Evolutionary conservation across 768 basidiomycete species (phyloP).

Genomic region (Tulasnella sp.): DNA sequence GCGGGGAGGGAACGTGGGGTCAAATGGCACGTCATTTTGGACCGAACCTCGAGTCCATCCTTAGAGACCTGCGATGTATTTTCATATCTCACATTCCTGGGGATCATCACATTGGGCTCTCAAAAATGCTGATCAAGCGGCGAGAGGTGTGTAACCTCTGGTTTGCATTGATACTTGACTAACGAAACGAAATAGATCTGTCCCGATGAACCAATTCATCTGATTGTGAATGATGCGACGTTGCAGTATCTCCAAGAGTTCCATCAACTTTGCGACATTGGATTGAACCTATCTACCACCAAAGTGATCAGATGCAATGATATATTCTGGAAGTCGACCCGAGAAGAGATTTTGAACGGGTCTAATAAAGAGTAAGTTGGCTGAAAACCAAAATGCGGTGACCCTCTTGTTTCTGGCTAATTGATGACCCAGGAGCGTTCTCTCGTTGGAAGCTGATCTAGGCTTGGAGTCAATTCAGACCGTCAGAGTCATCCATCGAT

Average conservation of each 20-base stretch:
- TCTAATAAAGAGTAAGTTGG: background rate
- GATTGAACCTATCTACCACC: slow-evolving; percentile 28
- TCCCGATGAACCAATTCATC: slow-evolving; percentile 50
- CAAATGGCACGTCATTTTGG: slow-evolving; percentile 75
- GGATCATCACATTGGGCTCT: slow-evolving; percentile 81
- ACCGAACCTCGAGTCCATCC: slow-evolving; percentile 25
- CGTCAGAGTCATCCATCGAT: slow-evolving; percentile 62
- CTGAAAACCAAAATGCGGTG: background rate
- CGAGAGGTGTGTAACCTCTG: slow-evolving; percentile 37
- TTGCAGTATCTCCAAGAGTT: slow-evolving; percentile 62
- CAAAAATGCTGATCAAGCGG: slow-evolving; percentile 58
- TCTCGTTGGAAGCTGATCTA: slow-evolving; percentile 23
- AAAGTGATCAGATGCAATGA: background rate
- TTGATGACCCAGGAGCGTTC: background rate
- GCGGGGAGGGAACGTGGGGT: slow-evolving; percentile 87
- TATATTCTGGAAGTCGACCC: background rate
- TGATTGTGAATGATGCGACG: slow-evolving; percentile 46
- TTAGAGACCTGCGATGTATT: slow-evolving; percentile 62
- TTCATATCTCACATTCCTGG: slow-evolving; percentile 86
- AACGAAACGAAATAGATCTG: slow-evolving; percentile 28
- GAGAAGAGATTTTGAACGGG: background rate
- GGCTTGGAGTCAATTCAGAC: slow-evolving; percentile 50
- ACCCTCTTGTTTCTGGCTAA: slow-evolving; percentile 17
- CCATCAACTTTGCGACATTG: slow-evolving; percentile 56
- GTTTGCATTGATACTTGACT: background rate